These are phyloP conservation scores for Suhomyces canberraensis DNA, from an alignment of 805 yeast genomes.

Conservation along the genomic window DNA sequence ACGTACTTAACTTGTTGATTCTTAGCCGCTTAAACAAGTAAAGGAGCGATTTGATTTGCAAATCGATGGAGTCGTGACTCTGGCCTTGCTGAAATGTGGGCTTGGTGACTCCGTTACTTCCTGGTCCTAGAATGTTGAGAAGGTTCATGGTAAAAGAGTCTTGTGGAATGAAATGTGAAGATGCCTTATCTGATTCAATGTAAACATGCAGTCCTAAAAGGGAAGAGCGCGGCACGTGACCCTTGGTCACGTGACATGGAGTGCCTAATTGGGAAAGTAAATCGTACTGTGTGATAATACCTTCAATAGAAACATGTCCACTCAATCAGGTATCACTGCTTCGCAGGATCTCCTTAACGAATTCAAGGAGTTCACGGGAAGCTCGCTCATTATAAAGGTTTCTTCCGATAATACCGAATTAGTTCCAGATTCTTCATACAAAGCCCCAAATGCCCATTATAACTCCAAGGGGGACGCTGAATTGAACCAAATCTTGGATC, in stretches of 20 bases:
- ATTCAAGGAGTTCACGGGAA: conserved; percentile 32
- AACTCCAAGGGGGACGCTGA: conserved; percentile 10
- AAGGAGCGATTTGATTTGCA: conserved; percentile 56
- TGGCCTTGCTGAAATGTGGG: conserved; percentile 16
- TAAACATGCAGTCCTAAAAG: too few relatives aligned
- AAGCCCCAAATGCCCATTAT: conserved; percentile 7
- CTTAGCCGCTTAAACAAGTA: conserved; percentile 55
- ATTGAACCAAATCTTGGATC: conserved; percentile 16
- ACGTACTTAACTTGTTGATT: conserved; percentile 42
- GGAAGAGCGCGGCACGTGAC: too few relatives aligned
- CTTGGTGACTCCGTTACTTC: background rate
- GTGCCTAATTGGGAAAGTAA: too few relatives aligned
- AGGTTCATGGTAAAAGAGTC: conserved; percentile 5
- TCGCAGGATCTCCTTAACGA: conserved; percentile 40
- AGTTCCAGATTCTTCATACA: conserved; percentile 20
- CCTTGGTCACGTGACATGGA: too few relatives aligned
- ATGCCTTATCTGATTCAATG: too few relatives aligned
- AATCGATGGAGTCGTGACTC: conserved; percentile 50
- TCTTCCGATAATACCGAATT: conserved; percentile 32
- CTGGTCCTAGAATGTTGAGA: background rate
- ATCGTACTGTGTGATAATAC: too few relatives aligned
- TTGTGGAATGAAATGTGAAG: too few relatives aligned
- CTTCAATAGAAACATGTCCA: conserved; percentile 39
- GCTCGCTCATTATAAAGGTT: conserved; percentile 30
- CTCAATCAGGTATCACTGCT: conserved; percentile 43